These are phyloP conservation scores for Chrysanthemum makinoi DNA, from an alignment of 129 eudicot genomes.

Conservation along the genomic window DNA sequence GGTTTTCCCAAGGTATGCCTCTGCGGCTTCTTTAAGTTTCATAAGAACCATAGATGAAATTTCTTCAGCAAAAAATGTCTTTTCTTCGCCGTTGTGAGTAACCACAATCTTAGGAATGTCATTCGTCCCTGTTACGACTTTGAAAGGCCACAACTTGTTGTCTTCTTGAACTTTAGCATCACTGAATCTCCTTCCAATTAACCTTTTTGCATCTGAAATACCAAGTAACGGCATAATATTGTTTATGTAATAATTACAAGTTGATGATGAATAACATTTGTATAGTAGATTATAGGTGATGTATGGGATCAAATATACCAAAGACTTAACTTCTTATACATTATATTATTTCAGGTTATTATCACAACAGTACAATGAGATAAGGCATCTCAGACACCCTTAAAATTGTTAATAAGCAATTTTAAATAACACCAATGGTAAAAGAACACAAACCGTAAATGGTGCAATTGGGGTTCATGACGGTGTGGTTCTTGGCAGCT, in stretches of 20 bases:
- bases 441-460: constrained; percentile 17
- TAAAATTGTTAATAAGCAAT: too few species aligned
- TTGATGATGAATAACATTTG: too few species aligned
- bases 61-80: constrained; percentile 9
- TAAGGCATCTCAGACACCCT: too few species aligned
- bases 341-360: too few species aligned
- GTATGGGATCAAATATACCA: too few species aligned
- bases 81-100: background rate
- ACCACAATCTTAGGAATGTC: constrained; percentile 23
- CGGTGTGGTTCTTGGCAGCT: constrained; percentile 10
- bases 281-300: too few species aligned
- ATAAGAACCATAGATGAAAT: constrained; percentile 25
- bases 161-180: constrained; percentile 5
- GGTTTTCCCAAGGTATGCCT: background rate
- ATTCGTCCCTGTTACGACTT: background rate
- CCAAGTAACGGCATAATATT: background rate
- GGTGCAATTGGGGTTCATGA: background rate
- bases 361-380: background rate
- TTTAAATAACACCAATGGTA: background rate
- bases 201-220: constrained; percentile 13
- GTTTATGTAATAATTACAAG: too few species aligned
- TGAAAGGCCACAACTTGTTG: constrained; percentile 1
- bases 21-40: constrained; percentile 39
- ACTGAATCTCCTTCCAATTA: constrained; percentile 16
- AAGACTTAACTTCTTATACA: background rate